phyloP scores from a whole-genome alignment of 495 filamentous ascomycete genomes.

The Aspergillus indologenus region DNA sequence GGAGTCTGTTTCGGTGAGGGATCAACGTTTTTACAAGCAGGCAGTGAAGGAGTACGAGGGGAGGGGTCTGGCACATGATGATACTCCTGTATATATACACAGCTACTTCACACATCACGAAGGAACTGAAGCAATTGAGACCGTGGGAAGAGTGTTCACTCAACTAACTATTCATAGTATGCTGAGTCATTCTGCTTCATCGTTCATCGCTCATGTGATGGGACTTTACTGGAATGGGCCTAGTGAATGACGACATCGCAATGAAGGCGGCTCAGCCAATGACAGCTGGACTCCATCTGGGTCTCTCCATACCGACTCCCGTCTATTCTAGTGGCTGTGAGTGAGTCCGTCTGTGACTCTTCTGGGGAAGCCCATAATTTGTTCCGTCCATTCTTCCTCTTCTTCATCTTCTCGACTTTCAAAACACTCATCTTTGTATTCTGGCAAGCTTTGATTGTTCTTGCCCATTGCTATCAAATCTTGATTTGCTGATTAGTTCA shows the following conservation, averaged over 20 bases:
- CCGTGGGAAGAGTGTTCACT: not conserved
- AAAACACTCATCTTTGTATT: not conserved
- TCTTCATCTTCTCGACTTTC: constrained; percentile 3
- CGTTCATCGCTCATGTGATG: not conserved
- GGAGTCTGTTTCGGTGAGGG: not conserved
- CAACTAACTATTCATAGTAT: not conserved
- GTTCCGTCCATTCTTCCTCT: not conserved
- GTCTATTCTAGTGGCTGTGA: constrained; percentile 3
- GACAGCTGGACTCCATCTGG: not conserved
- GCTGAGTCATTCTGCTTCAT: not conserved
- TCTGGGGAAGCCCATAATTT: constrained; percentile 18
- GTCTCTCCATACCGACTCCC: constrained; percentile 11
- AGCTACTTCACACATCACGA: not conserved
- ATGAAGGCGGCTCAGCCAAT: constrained; percentile 14
- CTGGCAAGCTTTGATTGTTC: not conserved
- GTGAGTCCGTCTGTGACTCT: constrained; percentile 20
- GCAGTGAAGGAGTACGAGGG: not conserved
- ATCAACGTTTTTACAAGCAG: not conserved
- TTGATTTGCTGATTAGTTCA: not conserved
- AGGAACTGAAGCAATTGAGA: not conserved
- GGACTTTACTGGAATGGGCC: constrained; percentile 2
- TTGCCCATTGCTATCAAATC: not conserved
- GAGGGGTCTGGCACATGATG: not conserved
- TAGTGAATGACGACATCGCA: constrained; percentile 24
- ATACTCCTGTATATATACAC: not conserved